These are phyloP conservation scores for Chlamydomonas schloesseri DNA, from an alignment of 139 green algal genomes.

Conservation along the genomic window DNA sequence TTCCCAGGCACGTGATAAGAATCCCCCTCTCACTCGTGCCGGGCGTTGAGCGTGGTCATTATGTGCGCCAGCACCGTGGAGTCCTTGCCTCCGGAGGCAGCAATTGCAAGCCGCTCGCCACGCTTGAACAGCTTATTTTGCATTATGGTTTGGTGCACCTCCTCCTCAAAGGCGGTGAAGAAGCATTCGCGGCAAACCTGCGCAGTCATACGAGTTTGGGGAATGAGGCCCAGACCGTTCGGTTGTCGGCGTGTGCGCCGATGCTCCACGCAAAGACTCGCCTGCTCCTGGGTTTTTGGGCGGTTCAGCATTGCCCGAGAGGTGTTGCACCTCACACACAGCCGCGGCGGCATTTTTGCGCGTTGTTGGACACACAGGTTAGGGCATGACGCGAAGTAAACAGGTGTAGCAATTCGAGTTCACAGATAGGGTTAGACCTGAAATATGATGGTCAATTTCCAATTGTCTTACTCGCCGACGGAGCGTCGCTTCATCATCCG, in stretches of 20 bases:
- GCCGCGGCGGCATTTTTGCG: no score
- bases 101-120: conserved; percentile 93
- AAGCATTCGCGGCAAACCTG: conserved; percentile 96
- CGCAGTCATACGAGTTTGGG: neutral
- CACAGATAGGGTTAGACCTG: no score
- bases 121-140: conserved; percentile 81
- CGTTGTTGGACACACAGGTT: no score
- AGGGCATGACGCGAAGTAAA: no score
- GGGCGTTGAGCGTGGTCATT: conserved; percentile 90
- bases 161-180: conserved; percentile 87
- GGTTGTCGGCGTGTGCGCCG: no score
- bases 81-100: conserved; percentile 94
- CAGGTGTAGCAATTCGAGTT: no score
- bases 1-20: neutral
- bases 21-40: conserved; percentile 73
- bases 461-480: no score
- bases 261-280: neutral
- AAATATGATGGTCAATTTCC: no score
- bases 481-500: no score
- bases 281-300: conserved; percentile 60
- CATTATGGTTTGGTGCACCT: conserved; percentile 95
- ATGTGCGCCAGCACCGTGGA: conserved; percentile 97
- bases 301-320: conserved; percentile 50
- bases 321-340: conserved; percentile 12
- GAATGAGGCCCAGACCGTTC: neutral